Evolutionary conservation across 148 eudicot genomes (phyloP).

Genomic region (Oxyria digyna): DNA sequence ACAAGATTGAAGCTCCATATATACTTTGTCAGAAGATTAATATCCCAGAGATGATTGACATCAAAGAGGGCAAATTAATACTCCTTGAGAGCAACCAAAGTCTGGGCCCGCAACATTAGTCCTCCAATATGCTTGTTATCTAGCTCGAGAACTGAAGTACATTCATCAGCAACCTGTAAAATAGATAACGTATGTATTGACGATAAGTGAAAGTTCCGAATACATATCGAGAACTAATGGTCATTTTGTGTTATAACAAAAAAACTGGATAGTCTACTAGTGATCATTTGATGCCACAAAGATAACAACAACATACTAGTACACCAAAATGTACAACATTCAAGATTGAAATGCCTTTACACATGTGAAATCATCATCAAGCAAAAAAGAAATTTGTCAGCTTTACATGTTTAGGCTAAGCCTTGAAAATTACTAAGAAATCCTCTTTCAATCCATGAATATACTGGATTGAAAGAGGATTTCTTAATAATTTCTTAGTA

Average conservation of each 20-base stretch:
- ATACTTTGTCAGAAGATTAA: slow-evolving; percentile 79
- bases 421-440: background rate
- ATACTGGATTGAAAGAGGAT: no score
- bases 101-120: slow-evolving; percentile 90
- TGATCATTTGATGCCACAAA: background rate
- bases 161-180: slow-evolving; percentile 77
- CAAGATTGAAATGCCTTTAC: background rate
- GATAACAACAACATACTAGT: background rate
- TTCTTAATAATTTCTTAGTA: no score
- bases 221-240: background rate
- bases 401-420: background rate
- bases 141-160: slow-evolving; percentile 87
- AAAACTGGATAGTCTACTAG: background rate
- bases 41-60: slow-evolving; percentile 75
- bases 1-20: slow-evolving; percentile 68
- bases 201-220: background rate
- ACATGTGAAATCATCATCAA: background rate
- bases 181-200: slow-evolving; percentile 7
- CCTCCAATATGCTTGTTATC: slow-evolving; percentile 85
- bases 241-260: background rate
- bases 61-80: slow-evolving; percentile 86
- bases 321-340: background rate
- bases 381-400: background rate
- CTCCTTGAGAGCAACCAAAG: slow-evolving; percentile 79
- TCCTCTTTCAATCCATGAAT: no score